Conservation (phyloP, 2,329 filamentous ascomycete genomes). For the Pestalotiopsis sp. region DNA sequence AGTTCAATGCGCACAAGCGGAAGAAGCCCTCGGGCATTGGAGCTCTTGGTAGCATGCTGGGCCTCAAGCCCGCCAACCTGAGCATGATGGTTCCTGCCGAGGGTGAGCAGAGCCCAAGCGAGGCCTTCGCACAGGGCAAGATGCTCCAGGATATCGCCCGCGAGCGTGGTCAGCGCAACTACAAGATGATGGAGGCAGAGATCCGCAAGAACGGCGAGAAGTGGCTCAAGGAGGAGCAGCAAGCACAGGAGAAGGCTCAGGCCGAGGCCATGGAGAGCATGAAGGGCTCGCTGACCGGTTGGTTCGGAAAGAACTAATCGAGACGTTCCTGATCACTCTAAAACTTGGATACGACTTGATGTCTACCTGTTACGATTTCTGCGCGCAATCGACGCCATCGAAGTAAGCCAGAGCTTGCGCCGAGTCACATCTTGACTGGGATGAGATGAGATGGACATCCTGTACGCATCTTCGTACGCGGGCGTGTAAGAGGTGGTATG, state of each 20-base stretch:
- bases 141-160: conserved; percentile 95
- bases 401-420: background rate
- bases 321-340: background rate
- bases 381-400: background rate
- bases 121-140: conserved; percentile 88
- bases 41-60: conserved; percentile 71
- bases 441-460: background rate
- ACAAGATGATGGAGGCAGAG: conserved; percentile 85
- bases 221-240: conserved; percentile 93
- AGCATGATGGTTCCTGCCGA: conserved; percentile 62
- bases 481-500: background rate
- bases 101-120: conserved; percentile 70
- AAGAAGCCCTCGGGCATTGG: conserved; percentile 67
- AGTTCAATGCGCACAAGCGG: conserved; percentile 69
- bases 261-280: conserved; percentile 91
- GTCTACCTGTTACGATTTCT: background rate
- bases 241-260: conserved; percentile 83
- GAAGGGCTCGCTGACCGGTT: conserved; percentile 75
- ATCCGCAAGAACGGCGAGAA: conserved; percentile 92
- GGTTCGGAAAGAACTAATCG: conserved; percentile 40
- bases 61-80: conserved; percentile 73
- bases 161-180: conserved; percentile 88
- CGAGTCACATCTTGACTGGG: background rate
- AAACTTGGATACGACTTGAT: background rate
- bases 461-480: background rate